Evolutionary conservation across 805 yeast species (phyloP).

Genomic region (Babjeviella inositovora): DNA sequence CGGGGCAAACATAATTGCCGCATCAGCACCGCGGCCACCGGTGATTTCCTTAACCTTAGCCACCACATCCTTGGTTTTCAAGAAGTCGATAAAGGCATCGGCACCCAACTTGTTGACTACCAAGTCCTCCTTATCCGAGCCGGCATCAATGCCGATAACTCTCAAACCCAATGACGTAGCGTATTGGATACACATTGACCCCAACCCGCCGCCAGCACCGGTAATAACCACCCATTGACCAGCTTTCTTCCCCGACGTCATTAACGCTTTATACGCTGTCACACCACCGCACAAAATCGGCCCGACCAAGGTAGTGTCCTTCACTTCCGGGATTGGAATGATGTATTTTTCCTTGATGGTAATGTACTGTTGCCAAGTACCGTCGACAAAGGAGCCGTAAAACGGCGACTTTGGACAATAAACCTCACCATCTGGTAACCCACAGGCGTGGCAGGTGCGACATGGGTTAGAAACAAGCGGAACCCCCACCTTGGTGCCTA

Average conservation of each 20-base stretch:
- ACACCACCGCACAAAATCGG: constrained; percentile 57
- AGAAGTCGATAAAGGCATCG: constrained; percentile 44
- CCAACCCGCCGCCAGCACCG: constrained; percentile 78
- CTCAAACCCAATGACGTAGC: constrained; percentile 63
- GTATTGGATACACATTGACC: constrained; percentile 61
- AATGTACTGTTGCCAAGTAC: constrained; percentile 50
- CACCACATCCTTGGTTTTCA: constrained; percentile 29
- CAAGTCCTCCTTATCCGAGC: constrained; percentile 44
- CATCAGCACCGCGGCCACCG: too few relatives aligned
- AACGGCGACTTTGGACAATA: constrained; percentile 52
- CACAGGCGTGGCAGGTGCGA: constrained; percentile 7
- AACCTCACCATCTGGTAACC: constrained; percentile 18
- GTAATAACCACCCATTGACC: constrained; percentile 67
- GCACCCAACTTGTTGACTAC: constrained; percentile 45
- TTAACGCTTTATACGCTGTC: constrained; percentile 53
- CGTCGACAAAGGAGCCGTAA: constrained; percentile 65
- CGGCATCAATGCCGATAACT: constrained; percentile 63
- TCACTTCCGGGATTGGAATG: constrained; percentile 36
- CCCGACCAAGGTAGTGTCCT: constrained; percentile 38
- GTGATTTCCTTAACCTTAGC: constrained; percentile 18
- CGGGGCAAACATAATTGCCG: too few relatives aligned
- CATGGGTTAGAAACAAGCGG: constrained; percentile 7
- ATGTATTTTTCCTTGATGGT: constrained; percentile 53
- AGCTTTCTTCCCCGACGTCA: constrained; percentile 35
- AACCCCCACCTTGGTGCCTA: constrained; percentile 9